Base-by-base conservation (phyloP, 176 grass and related monocot species). In the Typha latifolia region DNA sequence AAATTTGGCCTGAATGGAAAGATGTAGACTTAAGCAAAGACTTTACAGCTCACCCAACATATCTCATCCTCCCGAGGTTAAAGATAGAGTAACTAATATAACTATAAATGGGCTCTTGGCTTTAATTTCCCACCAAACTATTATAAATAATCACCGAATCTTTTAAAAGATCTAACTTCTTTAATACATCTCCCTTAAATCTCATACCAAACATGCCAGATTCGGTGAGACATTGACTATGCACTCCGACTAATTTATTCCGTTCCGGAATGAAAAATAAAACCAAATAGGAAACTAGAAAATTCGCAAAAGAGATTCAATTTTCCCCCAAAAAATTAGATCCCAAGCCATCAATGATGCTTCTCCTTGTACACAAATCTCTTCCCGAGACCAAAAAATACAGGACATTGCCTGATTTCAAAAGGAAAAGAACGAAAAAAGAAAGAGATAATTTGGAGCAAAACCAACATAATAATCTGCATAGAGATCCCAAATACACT, bases 131-230 rank as follows among this genome's bases (percentile, higher is more conserved):
- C 51, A 69, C 67, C 65, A 64, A 78, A 69, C 52, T 61, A 49
- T 71, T 61, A 43, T 43, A 70, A 78, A 69, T 57, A 34, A 48
- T 70, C 50, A 78, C 47, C 75, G 62, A 63, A 78, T 71, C 66
- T 71, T 69, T 78, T 43, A 71, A 78, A 78, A 78, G 57, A 14
- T 48, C 67, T 69, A 50, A 64, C 51, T 70, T 69, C 49, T 43
- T 32, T 62, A 78, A 71, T 13, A 14, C 43, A 49, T 37, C n/a
- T 37, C 24, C 56, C 69, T 63, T 37, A 70, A 68, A 78, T 71
- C 67, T 51, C 61, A 47, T 37, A 78, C 56, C 75, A 70, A 78
- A 78, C 43, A 62, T 71, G 63, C 65, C 65, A 63, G 75, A 71
- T 78, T 78, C 68, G 67, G 56, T 70, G 67, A 61, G 75, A 32